Conservation (phyloP, 2,329 filamentous ascomycete genomes). For the Alternaria sp. region DNA sequence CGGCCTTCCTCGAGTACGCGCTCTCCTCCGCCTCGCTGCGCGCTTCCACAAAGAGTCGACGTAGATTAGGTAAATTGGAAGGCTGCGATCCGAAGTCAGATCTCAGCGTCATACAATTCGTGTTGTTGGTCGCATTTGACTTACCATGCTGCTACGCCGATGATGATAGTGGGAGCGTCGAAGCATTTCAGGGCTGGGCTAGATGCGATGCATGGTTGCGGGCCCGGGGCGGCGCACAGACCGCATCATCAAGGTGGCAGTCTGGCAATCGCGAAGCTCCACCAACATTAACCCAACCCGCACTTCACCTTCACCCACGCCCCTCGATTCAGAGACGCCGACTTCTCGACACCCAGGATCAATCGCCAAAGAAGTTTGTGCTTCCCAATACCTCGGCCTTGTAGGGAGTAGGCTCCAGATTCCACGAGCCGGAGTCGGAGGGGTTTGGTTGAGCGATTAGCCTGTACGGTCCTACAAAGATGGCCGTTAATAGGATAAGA, state of each 20-base stretch:
- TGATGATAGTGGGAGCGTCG: constrained; percentile 7
- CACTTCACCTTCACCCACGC: constrained; percentile 15
- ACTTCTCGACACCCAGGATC: neutral
- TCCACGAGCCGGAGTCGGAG: constrained; percentile 36
- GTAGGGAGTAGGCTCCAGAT: neutral
- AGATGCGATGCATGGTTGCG: constrained; percentile 5
- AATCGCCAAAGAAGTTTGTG: constrained; percentile 2
- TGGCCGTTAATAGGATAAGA: constrained; percentile 96
- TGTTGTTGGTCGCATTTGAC: neutral
- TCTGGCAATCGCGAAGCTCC: constrained; percentile 37
- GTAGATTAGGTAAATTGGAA: constrained; percentile 89
- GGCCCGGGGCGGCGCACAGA: constrained; percentile 21
- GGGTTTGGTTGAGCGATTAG: constrained; percentile 40
- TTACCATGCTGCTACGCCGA: constrained; percentile 24
- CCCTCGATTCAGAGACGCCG: constrained; percentile 2
- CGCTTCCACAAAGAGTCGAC: constrained; percentile 93
- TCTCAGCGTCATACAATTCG: neutral
- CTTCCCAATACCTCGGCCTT: neutral
- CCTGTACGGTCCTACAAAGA: constrained; percentile 52
- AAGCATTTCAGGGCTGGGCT: constrained; percentile 12
- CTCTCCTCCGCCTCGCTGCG: constrained; percentile 92
- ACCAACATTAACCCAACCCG: constrained; percentile 16
- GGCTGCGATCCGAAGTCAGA: constrained; percentile 48
- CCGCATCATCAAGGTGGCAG: constrained; percentile 37
- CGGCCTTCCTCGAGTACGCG: constrained; percentile 90